Conservation (phyloP, 1,139 yeast genomes). For the Yamadazyma jaroonii region DNA sequence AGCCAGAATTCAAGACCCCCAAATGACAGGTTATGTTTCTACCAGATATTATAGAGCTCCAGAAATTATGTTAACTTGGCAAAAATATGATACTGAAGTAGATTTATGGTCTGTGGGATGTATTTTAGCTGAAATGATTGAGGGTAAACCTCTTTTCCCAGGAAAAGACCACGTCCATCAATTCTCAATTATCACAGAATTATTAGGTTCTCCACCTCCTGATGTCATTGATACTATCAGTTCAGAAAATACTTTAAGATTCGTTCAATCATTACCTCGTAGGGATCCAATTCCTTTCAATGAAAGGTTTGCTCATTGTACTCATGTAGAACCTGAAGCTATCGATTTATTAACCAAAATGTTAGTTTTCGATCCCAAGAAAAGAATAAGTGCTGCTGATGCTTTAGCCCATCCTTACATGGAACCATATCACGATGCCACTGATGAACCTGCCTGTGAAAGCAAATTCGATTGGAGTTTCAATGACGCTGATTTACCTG, state of each 20-base stretch:
- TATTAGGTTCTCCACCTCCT: slow-evolving; percentile 93
- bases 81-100: slow-evolving; percentile 96
- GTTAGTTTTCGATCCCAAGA: slow-evolving; percentile 93
- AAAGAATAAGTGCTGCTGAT: slow-evolving; percentile 88
- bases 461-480: slow-evolving; percentile 97
- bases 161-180: slow-evolving; percentile 99
- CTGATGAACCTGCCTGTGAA: slow-evolving; percentile 94
- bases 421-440: slow-evolving; percentile 97
- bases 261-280: slow-evolving; percentile 90
- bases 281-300: slow-evolving; percentile 87
- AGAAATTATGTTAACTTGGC: slow-evolving; percentile 99
- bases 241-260: slow-evolving; percentile 89
- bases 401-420: slow-evolving; percentile 89
- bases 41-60: slow-evolving; percentile 98
- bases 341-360: slow-evolving; percentile 83
- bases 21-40: slow-evolving; percentile 98
- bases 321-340: slow-evolving; percentile 87
- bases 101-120: slow-evolving; percentile 99
- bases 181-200: slow-evolving; percentile 92
- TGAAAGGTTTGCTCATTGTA: slow-evolving; percentile 65
- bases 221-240: slow-evolving; percentile 96
- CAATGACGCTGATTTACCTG: slow-evolving; percentile 96
- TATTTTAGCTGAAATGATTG: slow-evolving; percentile 97
- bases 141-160: slow-evolving; percentile 97
- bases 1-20: slow-evolving; percentile 97